phyloP scores from a whole-genome alignment of 495 filamentous ascomycete species.

The Cryomyces minteri region DNA sequence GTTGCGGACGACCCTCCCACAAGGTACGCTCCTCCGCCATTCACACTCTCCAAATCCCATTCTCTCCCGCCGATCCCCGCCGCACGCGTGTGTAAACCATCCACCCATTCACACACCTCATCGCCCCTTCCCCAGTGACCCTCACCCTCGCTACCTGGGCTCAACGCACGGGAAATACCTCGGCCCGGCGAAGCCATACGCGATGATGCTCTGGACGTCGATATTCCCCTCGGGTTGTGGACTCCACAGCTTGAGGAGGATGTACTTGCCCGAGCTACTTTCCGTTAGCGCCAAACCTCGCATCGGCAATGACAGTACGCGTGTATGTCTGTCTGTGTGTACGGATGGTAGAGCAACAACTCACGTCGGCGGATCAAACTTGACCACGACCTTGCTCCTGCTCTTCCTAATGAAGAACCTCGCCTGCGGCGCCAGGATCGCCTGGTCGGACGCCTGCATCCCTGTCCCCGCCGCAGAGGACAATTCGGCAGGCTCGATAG shows the following conservation, averaged over 20 bases:
- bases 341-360: conserved; percentile 8
- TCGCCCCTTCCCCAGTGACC: no score
- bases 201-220: conserved; percentile 69
- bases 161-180: conserved; percentile 47
- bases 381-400: conserved; percentile 70
- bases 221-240: conserved; percentile 52
- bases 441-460: neutral
- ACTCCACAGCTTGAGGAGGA: conserved; percentile 76
- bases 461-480: neutral
- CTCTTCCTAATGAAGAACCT: conserved; percentile 59
- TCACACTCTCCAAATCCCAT: no score
- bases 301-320: neutral
- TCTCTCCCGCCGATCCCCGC: no score
- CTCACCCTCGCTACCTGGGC: neutral
- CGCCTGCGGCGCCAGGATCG: conserved; percentile 49
- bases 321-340: neutral
- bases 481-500: conserved; percentile 14
- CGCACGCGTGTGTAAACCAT: no score
- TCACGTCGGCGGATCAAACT: conserved; percentile 77
- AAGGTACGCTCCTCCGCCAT: no score
- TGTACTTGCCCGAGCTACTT: conserved; percentile 45
- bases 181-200: conserved; percentile 65
- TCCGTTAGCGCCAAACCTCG: neutral
- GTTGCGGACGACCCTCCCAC: no score
- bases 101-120: no score